Evolutionary conservation across 805 yeast genomes (phyloP), one percentile per base, ranked within the genome.

Genomic region (Yarrowia sp.): DNA sequence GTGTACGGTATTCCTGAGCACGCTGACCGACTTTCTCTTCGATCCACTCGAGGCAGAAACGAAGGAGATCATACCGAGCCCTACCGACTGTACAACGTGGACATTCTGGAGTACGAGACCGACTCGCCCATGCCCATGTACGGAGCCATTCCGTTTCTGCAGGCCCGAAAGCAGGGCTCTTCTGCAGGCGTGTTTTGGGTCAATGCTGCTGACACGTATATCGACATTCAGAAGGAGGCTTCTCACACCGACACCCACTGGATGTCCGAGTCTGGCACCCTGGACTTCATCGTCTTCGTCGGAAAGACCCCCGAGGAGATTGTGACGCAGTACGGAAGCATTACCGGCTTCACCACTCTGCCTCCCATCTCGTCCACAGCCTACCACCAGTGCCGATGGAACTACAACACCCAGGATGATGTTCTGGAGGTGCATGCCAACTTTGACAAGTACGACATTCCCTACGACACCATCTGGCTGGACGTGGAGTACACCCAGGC

Each of bases 1-100:
- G 89, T 90, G 1, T 95, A 84, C 74, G 99, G 99, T n/a, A 88
- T 95, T 48, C 98, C 99, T 0, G 99, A 95, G 75, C 99, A 95
- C 72, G 93, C 98, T 0, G 96, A 90, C 69, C 78, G 88, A 0
- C 76, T 95, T 56, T 80, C 87, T 19, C 78, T 95, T 68, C 85
- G 85, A 65, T 93, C 89, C 68, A 92, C 98, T 0, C 71, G 71
- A 22, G 73, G 74, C 1, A 65, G 48, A 3, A 49, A 68, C 1
- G 73, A 73, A 16, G 74, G 71, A 8, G 71, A 68, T 41, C 75
- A 70, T 49, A 65, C 77, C 1, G 89, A 87, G 64, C 98, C 98
- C 2, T 95, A 95, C 75, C 81, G 99, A 49, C 78, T 95, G 46
- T 95, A 78, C 79, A 93, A 95, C 70, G 98, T 92, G 30, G 99